A percentile compares a stretch with the other conserved stretches of the same genome.
Evolutionary conservation across 2,329 filamentous ascomycete genomes (phyloP).

Genomic region (Thermothelomyces thermophilus): DNA sequence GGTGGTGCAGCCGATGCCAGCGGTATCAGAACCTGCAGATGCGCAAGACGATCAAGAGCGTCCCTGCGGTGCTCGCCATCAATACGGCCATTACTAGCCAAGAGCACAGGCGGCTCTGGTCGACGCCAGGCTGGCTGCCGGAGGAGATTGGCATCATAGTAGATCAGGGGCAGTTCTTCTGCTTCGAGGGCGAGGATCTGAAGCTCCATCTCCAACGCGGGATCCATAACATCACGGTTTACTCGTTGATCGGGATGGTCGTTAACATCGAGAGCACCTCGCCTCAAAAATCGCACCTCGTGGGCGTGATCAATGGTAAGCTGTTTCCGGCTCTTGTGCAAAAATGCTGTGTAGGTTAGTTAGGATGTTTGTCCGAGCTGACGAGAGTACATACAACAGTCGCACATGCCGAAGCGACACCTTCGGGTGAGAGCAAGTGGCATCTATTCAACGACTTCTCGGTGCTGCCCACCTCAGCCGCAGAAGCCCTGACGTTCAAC

Average conservation of each 20-base stretch:
- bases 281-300: conserved; percentile 81
- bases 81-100: conserved; percentile 70
- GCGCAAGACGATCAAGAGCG: conserved; percentile 72
- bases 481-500: conserved; percentile 86
- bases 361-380: conserved; percentile 19
- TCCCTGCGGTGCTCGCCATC: conserved; percentile 81
- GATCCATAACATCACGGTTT: conserved; percentile 75
- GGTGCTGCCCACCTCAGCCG: conserved; percentile 69
- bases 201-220: conserved; percentile 72
- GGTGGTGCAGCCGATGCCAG: conserved; percentile 89
- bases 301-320: conserved; percentile 81
- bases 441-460: conserved; percentile 97
- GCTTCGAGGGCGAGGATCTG: conserved; percentile 88
- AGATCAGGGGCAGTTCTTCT: conserved; percentile 86
- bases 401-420: conserved; percentile 55
- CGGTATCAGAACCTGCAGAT: conserved; percentile 84
- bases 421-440: conserved; percentile 66
- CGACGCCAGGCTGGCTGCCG: conserved; percentile 82
- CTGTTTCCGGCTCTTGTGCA: neutral
- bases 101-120: conserved; percentile 77
- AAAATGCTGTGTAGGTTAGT: neutral
- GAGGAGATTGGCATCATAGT: conserved; percentile 91
- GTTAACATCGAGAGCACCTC: conserved; percentile 83
- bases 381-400: conserved; percentile 44
- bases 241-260: conserved; percentile 84